phyloP scores from a whole-genome alignment of 2,329 filamentous ascomycete genomes.

The Talaromyces piceae region DNA sequence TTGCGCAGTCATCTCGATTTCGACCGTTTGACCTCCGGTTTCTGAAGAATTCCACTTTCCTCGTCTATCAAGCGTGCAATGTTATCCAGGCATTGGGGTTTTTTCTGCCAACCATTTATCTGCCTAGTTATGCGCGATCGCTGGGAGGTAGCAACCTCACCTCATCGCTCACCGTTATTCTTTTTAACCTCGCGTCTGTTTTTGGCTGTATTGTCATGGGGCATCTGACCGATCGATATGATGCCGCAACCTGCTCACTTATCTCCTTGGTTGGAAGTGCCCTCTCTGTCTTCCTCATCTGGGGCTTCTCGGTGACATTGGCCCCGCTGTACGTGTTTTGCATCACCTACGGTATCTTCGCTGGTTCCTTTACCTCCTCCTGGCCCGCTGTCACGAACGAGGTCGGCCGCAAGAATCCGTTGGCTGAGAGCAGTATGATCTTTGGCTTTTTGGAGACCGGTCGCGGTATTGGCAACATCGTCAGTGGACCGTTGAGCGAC shows the following conservation, averaged over 20 bases:
- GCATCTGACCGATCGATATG: conserved; percentile 35
- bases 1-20: conserved; percentile 11
- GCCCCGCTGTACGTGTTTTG: conserved; percentile 35
- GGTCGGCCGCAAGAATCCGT: conserved; percentile 27
- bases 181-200: conserved; percentile 25
- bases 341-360: conserved; percentile 40
- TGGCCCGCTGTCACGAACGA: conserved; percentile 42
- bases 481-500: conserved; percentile 46
- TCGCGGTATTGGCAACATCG: conserved; percentile 45
- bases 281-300: conserved; percentile 38
- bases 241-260: conserved; percentile 35
- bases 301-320: conserved; percentile 41
- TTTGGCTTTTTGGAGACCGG: conserved; percentile 43
- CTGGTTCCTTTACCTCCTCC: conserved; percentile 35
- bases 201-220: conserved; percentile 35
- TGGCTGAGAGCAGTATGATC: conserved; percentile 41
- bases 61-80: conserved; percentile 33
- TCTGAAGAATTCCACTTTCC: conserved; percentile 23
- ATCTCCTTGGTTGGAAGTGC: conserved; percentile 36
- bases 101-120: conserved; percentile 29
- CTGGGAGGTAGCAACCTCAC: conserved; percentile 16
- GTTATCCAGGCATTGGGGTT: conserved; percentile 27
- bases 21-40: conserved; percentile 27
- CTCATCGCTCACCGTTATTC: conserved; percentile 19
- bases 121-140: conserved; percentile 23